Evolutionary conservation across 176 grass and related monocot genomes (phyloP).

Genomic region (Oryza nivara): DNA sequence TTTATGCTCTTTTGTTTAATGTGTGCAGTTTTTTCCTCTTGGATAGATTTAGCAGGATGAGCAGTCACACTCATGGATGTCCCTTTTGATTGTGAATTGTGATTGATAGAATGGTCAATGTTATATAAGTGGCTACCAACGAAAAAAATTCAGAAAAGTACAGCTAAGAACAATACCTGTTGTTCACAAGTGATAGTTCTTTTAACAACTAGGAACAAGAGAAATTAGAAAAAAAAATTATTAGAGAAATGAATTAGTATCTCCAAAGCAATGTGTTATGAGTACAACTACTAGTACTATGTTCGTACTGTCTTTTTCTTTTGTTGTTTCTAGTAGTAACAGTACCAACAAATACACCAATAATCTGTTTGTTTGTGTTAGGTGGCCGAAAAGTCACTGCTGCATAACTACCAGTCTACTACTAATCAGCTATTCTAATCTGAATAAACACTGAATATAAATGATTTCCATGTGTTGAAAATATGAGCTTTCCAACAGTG

Average conservation of each 20-base stretch:
- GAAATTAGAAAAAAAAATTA: neutral
- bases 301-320: neutral
- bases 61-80: slow-evolving; percentile 21
- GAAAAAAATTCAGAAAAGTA: neutral
- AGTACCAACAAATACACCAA: slow-evolving; percentile 31
- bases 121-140: slow-evolving; percentile 7
- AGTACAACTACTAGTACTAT: neutral
- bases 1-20: slow-evolving; percentile 9
- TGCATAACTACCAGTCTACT: neutral
- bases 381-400: slow-evolving; percentile 27
- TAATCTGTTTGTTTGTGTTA: slow-evolving; percentile 3
- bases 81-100: neutral
- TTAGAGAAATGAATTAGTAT: neutral
- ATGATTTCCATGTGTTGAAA: slow-evolving; percentile 23
- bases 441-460: neutral
- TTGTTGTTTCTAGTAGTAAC: neutral
- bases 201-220: neutral
- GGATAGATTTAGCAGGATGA: slow-evolving; percentile 18
- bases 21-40: neutral
- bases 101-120: slow-evolving; percentile 29
- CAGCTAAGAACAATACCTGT: neutral
- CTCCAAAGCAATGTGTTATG: neutral
- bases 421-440: neutral
- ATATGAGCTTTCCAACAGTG: neutral
- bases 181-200: neutral